Base-by-base conservation (phyloP, 108 stramenopile genomes). In the Cyclotella cryptica region DNA sequence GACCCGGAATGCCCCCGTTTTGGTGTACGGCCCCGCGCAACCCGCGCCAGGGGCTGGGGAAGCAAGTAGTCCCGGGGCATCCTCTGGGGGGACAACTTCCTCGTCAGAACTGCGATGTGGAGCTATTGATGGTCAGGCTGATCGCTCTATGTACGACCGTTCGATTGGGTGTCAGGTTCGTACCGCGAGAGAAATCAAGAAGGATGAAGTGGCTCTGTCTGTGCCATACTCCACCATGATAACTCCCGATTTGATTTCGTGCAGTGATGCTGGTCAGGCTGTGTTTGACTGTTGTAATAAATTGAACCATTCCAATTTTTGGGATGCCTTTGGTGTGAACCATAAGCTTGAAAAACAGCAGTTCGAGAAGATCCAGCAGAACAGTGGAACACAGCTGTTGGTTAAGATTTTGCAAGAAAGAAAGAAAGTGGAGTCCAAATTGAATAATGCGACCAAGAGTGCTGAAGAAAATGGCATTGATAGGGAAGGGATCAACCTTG, bases 131-230 rank as follows among this genome's bases (percentile, higher is more conserved):
- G 69, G 71, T 29, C 69, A 45, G 17, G 73, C 77, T 19, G 94
- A 95, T 81, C 69, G 87, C 58, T 84, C 88, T 9, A 69, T 95
- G 65, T 95, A 92, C 61, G 94, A 93, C 70, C 89, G 91, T 30
- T 90, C 92, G 41, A 92, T 95, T 71, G 94, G 94, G 14, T 95
- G 94, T 77, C 92, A 93, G 69, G 79, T 95, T 43, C 84, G 92
- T 26, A 85, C 92, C 0, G 80, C 79, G 19, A 86, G 86, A 51
- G 92, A 92, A 60, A 75, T 95, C 13, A 92, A 92, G 78, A 86
- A 89, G 62, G 92, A 88, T 44, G 92, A 95, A 63, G 82, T 89
- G 12, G 83, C 92, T 69, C 74, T 95, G 57, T 89, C 86, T 12
- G 73, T 91, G 19, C 92, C 94, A 7, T 81, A 85, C 41, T 61